These are phyloP conservation scores for Lasiosphaeria miniovina DNA, from an alignment of 495 filamentous ascomycete genomes.

Conservation along the genomic window DNA sequence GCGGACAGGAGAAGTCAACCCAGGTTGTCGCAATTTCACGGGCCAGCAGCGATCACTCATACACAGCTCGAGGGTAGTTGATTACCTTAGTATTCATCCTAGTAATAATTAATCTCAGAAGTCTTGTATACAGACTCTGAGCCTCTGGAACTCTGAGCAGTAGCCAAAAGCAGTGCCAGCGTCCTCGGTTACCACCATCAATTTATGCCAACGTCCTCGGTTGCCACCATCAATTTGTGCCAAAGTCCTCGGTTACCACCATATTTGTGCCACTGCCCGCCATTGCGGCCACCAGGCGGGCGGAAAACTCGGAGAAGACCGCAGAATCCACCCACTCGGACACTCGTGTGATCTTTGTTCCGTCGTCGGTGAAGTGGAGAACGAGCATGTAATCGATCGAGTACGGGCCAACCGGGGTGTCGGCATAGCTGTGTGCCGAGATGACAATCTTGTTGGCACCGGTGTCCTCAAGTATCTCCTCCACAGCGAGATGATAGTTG, in stretches of 20 bases:
- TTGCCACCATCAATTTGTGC: too few relatives aligned
- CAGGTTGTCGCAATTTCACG: neutral
- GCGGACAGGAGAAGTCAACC: neutral
- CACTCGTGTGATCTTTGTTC: conserved; percentile 6
- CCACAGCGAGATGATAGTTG: conserved; percentile 8
- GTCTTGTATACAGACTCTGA: too few relatives aligned
- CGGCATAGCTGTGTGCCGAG: conserved; percentile 10
- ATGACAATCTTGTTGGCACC: conserved; percentile 10
- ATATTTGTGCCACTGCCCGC: neutral
- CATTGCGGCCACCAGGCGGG: neutral
- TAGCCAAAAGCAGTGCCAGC: too few relatives aligned
- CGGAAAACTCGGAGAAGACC: neutral
- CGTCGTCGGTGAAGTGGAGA: conserved; percentile 5
- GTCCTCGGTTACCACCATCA: too few relatives aligned
- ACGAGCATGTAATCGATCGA: conserved; percentile 11
- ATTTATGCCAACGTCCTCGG: too few relatives aligned
- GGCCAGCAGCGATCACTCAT: too few relatives aligned
- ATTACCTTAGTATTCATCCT: too few relatives aligned
- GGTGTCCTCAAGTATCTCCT: conserved; percentile 9
- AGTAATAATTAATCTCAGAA: too few relatives aligned
- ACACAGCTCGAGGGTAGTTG: too few relatives aligned
- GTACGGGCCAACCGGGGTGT: conserved; percentile 9
- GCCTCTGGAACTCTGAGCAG: too few relatives aligned
- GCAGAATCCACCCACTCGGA: conserved; percentile 11
- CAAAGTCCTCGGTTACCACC: too few relatives aligned